Evolutionary conservation across 805 yeast species (phyloP).

Genomic region (Zygosaccharomyces lentus): DNA sequence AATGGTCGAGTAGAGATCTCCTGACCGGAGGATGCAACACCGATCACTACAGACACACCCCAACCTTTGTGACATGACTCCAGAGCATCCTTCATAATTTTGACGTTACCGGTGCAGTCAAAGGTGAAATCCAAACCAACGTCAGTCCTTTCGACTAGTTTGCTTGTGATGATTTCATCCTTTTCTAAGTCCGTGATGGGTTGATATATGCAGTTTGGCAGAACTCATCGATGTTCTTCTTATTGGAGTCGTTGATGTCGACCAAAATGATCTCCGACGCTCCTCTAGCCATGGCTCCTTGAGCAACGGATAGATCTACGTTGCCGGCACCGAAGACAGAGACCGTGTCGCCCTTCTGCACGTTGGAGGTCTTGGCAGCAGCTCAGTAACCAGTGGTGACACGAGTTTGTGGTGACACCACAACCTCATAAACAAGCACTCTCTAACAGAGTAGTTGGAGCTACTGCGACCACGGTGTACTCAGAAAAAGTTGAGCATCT

Average conservation of each 20-base stretch:
- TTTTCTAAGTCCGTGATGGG: slow-evolving; percentile 66
- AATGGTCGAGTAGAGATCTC: slow-evolving; percentile 97
- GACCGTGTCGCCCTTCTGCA: slow-evolving; percentile 85
- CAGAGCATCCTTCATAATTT: slow-evolving; percentile 92
- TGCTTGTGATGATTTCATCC: slow-evolving; percentile 73
- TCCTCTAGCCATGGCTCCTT: slow-evolving; percentile 82
- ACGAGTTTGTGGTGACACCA: too few species aligned
- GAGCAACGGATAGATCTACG: slow-evolving; percentile 93
- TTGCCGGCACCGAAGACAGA: slow-evolving; percentile 98
- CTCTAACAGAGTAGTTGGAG: slow-evolving; percentile 77
- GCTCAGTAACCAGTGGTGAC: slow-evolving; percentile 99
- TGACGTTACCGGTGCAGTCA: slow-evolving; percentile 96
- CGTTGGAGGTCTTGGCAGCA: slow-evolving; percentile 84
- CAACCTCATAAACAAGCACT: slow-evolving; percentile 92
- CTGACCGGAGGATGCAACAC: slow-evolving; percentile 98
- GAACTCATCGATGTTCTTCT: slow-evolving; percentile 79
- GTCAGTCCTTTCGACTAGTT: slow-evolving; percentile 83
- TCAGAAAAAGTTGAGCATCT: slow-evolving; percentile 97
- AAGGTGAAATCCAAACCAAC: slow-evolving; percentile 97
- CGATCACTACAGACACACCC: slow-evolving; percentile 94
- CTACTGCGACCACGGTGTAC: slow-evolving; percentile 92
- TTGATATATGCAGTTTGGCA: slow-evolving; percentile 96
- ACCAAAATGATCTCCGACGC: slow-evolving; percentile 81
- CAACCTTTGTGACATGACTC: slow-evolving; percentile 99
- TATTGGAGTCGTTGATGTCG: slow-evolving; percentile 80